Percentiles rank a stretch among this genome's conserved stretches.
phyloP scores from a whole-genome alignment of 805 yeast species.

The Ogataea angusta region DNA sequence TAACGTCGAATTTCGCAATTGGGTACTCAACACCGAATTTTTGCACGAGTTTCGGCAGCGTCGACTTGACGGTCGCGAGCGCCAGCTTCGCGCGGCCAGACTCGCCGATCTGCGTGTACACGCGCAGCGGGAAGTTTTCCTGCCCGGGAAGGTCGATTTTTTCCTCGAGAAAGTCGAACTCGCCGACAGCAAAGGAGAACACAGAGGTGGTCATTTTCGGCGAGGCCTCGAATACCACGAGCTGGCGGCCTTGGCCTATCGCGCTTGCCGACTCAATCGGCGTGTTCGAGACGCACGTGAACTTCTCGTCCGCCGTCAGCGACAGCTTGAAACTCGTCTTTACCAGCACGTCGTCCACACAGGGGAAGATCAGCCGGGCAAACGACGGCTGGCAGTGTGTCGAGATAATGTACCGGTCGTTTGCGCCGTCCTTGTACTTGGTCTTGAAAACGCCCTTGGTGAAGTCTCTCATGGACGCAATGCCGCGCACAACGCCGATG shows the following conservation, averaged over 20 bases:
- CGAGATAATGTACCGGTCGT: slow-evolving; percentile 53
- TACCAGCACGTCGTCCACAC: slow-evolving; percentile 59
- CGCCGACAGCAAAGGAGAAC: slow-evolving; percentile 69
- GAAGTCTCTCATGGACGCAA: slow-evolving; percentile 49
- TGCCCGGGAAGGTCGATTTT: slow-evolving; percentile 26
- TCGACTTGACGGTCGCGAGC: slow-evolving; percentile 42
- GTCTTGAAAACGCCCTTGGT: slow-evolving; percentile 70
- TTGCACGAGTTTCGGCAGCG: slow-evolving; percentile 46
- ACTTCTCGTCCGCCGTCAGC: slow-evolving; percentile 42
- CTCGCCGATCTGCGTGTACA: slow-evolving; percentile 56
- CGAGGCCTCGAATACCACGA: slow-evolving; percentile 47
- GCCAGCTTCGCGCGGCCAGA: slow-evolving; percentile 46
- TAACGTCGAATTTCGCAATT: slow-evolving; percentile 60
- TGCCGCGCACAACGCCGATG: slow-evolving; percentile 49
- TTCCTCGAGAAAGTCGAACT: slow-evolving; percentile 51
- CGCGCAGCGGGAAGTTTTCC: slow-evolving; percentile 42
- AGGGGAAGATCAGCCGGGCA: slow-evolving; percentile 63
- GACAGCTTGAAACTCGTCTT: slow-evolving; percentile 52
- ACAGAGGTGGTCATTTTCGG: slow-evolving; percentile 61
- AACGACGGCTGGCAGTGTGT: slow-evolving; percentile 73
- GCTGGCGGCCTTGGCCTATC: slow-evolving; percentile 24
- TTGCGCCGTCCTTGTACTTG: slow-evolving; percentile 54
- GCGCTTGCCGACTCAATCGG: slow-evolving; percentile 28
- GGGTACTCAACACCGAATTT: slow-evolving; percentile 51
- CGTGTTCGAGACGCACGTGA: slow-evolving; percentile 52